Conservation (phyloP, 75 land plant species). For the Pinus tabuliformis region DNA sequence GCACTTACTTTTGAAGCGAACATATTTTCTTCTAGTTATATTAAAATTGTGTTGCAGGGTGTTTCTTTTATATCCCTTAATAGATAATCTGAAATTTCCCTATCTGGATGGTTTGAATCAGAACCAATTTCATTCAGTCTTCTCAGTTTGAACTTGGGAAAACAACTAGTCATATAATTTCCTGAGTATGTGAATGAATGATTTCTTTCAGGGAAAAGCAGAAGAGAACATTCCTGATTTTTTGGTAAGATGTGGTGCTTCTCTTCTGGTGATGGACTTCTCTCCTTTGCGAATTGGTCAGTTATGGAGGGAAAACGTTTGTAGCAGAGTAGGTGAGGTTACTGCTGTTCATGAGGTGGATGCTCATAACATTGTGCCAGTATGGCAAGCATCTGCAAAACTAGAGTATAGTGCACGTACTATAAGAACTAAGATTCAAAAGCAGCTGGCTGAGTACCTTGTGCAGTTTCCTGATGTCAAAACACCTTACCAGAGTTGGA, state of each 20-base stretch:
- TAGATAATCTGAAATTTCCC: background rate
- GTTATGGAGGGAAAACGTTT: conserved; percentile 57
- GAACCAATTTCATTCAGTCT: conserved; percentile 1
- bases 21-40: background rate
- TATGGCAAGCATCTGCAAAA: conserved; percentile 87
- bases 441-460: conserved; percentile 75
- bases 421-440: conserved; percentile 75
- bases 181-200: background rate
- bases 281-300: conserved; percentile 72
- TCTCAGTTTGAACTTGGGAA: background rate
- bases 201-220: conserved; percentile 67
- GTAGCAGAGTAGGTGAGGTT: conserved; percentile 35
- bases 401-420: conserved; percentile 91
- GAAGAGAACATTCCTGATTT: conserved; percentile 71
- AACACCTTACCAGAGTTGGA: conserved; percentile 45
- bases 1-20: background rate
- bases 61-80: background rate
- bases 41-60: background rate
- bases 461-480: conserved; percentile 60
- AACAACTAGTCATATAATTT: background rate
- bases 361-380: conserved; percentile 94
- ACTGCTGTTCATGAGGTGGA: conserved; percentile 84
- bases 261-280: conserved; percentile 82
- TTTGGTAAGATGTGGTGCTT: conserved; percentile 54
- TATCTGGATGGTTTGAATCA: conserved; percentile 3